Evolutionary conservation across 768 basidiomycete species (phyloP).

Genomic region (Termitomyces titanicus): DNA sequence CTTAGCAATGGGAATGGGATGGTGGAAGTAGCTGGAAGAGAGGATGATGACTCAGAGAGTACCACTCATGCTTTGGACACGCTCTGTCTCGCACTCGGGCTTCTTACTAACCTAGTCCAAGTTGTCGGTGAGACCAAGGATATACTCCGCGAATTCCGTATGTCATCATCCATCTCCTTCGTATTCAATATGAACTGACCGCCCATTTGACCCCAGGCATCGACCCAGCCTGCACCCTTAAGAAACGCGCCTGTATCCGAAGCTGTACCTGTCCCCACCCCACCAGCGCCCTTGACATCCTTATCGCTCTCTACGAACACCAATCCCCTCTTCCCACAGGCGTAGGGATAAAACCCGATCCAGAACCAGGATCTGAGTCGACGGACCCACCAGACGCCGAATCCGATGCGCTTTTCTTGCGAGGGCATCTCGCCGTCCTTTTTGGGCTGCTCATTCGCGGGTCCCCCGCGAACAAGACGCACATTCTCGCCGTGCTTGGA

Average conservation of each 20-base stretch:
- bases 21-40: constrained; percentile 13
- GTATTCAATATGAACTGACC: neutral
- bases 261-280: constrained; percentile 48
- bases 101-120: constrained; percentile 76
- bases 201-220: constrained; percentile 33
- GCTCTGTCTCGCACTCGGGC: constrained; percentile 69
- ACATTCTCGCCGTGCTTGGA: constrained; percentile 29
- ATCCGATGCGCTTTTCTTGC: constrained; percentile 47
- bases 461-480: constrained; percentile 29
- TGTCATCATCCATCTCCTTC: constrained; percentile 17
- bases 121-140: constrained; percentile 45
- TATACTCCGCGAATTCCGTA: constrained; percentile 46
- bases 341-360: constrained; percentile 13
- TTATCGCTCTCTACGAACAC: constrained; percentile 45
- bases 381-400: constrained; percentile 20
- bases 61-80: constrained; percentile 54
- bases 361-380: constrained; percentile 18
- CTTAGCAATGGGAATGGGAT: constrained; percentile 5
- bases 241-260: constrained; percentile 43
- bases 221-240: constrained; percentile 46
- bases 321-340: constrained; percentile 18
- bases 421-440: constrained; percentile 73
- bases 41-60: constrained; percentile 7
- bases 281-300: constrained; percentile 45
- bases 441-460: constrained; percentile 54